Conservation (phyloP, 2,329 filamentous ascomycete species). For the Neoascochyta sp. region DNA sequence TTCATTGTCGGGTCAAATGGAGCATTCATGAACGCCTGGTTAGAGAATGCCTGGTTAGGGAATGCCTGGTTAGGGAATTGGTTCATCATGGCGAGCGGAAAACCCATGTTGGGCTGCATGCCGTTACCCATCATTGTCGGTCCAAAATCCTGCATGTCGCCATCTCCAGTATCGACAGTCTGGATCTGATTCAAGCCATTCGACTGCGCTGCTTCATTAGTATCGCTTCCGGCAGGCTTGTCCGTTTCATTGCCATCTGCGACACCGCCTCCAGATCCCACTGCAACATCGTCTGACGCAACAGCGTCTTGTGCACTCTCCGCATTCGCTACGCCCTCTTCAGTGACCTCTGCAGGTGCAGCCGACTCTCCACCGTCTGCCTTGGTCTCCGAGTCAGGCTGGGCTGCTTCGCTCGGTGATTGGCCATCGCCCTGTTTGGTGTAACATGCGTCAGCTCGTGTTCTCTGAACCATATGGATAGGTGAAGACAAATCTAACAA, state of each 20-base stretch:
- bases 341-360: slow-evolving; percentile 18
- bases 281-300: slow-evolving; percentile 5
- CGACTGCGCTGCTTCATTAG: slow-evolving; percentile 10
- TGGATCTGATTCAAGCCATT: slow-evolving; percentile 34
- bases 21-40: slow-evolving; percentile 49
- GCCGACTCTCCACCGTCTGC: slow-evolving; percentile 28
- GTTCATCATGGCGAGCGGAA: slow-evolving; percentile 31
- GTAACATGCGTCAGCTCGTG: slow-evolving; percentile 27
- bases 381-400: slow-evolving; percentile 32
- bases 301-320: slow-evolving; percentile 6
- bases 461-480: too few relatives aligned
- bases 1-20: slow-evolving; percentile 39
- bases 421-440: slow-evolving; percentile 29
- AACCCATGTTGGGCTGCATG: slow-evolving; percentile 24
- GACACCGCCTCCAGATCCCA: slow-evolving; percentile 4
- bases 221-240: slow-evolving; percentile 16
- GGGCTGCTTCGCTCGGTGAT: slow-evolving; percentile 27
- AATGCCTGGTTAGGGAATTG: slow-evolving; percentile 59
- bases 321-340: slow-evolving; percentile 29
- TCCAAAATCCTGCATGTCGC: slow-evolving; percentile 18
- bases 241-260: slow-evolving; percentile 13
- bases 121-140: slow-evolving; percentile 28
- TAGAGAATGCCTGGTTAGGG: slow-evolving; percentile 59
- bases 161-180: slow-evolving; percentile 30
- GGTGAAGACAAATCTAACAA: slow-evolving; percentile 2